Conservation (phyloP, 176 grass and related monocot species). For the Phoenix dactylifera region DNA sequence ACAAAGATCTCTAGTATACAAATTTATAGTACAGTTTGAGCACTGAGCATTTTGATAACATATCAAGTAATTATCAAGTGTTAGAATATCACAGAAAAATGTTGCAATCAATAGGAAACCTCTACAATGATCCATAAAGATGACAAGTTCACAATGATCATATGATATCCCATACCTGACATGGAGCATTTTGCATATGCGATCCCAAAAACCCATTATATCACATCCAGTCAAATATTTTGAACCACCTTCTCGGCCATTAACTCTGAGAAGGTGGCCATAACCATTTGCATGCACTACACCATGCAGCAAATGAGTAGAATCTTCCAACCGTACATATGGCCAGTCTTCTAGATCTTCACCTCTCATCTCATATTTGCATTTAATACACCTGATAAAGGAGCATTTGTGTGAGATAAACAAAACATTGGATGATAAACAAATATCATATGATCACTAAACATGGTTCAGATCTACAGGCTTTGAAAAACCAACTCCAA, state of each 20-base stretch:
- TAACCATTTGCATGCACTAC: conserved; percentile 94
- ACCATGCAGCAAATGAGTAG: conserved; percentile 74
- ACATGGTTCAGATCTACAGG: no score
- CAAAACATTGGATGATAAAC: no score
- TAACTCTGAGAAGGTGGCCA: conserved; percentile 90
- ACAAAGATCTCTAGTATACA: no score
- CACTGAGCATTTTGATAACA: no score
- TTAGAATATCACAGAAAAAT: no score
- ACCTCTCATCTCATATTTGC: conserved; percentile 58
- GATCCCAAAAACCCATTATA: conserved; percentile 95
- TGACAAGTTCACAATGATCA: not conserved
- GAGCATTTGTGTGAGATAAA: not conserved
- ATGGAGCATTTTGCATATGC: conserved; percentile 64
- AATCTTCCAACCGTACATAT: conserved; percentile 58
- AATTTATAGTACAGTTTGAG: no score
- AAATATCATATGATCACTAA: no score
- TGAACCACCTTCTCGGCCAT: conserved; percentile 84
- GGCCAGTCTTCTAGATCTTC: conserved; percentile 47
- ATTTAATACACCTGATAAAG: conserved; percentile 60
- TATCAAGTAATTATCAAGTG: no score
- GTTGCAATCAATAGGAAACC: no score
- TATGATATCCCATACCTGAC: conserved; percentile 42
- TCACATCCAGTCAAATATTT: conserved; percentile 65
- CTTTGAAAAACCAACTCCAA: no score
- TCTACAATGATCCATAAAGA: not conserved